Evolutionary conservation across 495 filamentous ascomycete genomes (phyloP), one percentile per base, ranked within the genome.

Genomic region (Podospora fimiseda): DNA sequence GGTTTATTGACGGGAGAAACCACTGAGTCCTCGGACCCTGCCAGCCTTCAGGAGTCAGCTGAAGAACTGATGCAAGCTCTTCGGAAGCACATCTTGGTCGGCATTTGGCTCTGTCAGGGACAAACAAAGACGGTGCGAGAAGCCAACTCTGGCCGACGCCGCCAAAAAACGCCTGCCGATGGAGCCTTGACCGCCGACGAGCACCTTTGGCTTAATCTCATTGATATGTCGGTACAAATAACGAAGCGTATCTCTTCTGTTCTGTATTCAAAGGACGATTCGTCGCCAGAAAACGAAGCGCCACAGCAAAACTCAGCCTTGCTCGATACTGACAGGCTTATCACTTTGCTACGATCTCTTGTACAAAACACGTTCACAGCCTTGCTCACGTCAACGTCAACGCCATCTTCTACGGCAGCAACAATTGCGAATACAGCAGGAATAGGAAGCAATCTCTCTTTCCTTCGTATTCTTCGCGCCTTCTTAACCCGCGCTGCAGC

Each of bases 91-190:
- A 79, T 83, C 0, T 82, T 88, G 46, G 89, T 98, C 18, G 93
- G 93, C 23, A 88, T 91, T 18, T 98, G 93, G 93, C 78, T 98
- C 19, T 96, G 93, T 60, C 90, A 93, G 70, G 85, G 88, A 30
- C 90, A 97, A 69, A 91, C 80, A 47, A 89, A 86, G 60, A 81
- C 78, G 1, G 67, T 74, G 14, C 59, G 57, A 19, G 61, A 61
- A 7, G 61, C 47, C 1, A 43, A 23, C 19, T 62, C 49, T 2
- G 45, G 64, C 13, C 60, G 63, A 20, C 68, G 71, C 48, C 62
- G 70, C 30, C 77, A 80, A 59, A 67, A 70, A 60, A 61, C 73
- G 1, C 68, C 75, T 3, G 61, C 80, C 18, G 78, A 84, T 23
- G 80, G 82, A 47, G 74, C 79, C 8, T 79, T 98, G 9, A 81